Percentiles rank a stretch among this genome's conserved stretches.
phyloP scores from a whole-genome alignment of 2,329 filamentous ascomycete species.

The Cladophialophora immunda region DNA sequence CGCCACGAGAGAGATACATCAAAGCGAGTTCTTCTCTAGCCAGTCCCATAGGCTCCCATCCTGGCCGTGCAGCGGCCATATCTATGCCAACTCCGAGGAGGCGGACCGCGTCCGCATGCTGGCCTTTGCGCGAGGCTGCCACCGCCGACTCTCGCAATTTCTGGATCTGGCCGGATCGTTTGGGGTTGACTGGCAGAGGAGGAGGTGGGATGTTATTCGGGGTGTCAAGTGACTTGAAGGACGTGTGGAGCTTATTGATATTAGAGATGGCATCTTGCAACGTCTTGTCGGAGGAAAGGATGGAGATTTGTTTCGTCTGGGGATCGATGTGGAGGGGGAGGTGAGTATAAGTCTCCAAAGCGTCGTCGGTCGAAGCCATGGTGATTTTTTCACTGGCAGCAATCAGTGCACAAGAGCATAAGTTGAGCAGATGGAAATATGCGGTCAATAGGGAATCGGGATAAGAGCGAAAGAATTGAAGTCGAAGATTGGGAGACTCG shows the following conservation, averaged over 20 bases:
- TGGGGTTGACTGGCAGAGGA: constrained; percentile 90
- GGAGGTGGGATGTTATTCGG: constrained; percentile 78
- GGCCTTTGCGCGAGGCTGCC: constrained; percentile 78
- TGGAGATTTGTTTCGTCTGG: constrained; percentile 76
- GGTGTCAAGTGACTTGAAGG: constrained; percentile 71
- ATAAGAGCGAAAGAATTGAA: neutral
- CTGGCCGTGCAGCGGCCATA: constrained; percentile 82
- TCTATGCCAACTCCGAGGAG: constrained; percentile 87
- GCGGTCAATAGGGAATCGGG: neutral
- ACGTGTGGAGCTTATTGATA: constrained; percentile 81
- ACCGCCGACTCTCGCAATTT: constrained; percentile 93
- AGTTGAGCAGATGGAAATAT: neutral
- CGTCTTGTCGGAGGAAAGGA: constrained; percentile 57
- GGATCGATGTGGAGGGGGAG: constrained; percentile 84
- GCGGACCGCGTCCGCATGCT: constrained; percentile 77
- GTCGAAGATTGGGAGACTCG: neutral
- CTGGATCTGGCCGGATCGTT: constrained; percentile 84
- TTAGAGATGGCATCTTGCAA: constrained; percentile 72
- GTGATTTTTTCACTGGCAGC: neutral
- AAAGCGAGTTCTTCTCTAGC: constrained; percentile 84
- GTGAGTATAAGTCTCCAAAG: constrained; percentile 69
- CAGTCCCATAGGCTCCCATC: constrained; percentile 86
- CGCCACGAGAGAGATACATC: constrained; percentile 85
- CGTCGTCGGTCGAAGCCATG: constrained; percentile 41
- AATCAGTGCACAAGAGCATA: neutral